These are phyloP conservation scores for Venturiaceae sp. DNA, from an alignment of 2,329 filamentous ascomycete genomes.

Conservation along the genomic window DNA sequence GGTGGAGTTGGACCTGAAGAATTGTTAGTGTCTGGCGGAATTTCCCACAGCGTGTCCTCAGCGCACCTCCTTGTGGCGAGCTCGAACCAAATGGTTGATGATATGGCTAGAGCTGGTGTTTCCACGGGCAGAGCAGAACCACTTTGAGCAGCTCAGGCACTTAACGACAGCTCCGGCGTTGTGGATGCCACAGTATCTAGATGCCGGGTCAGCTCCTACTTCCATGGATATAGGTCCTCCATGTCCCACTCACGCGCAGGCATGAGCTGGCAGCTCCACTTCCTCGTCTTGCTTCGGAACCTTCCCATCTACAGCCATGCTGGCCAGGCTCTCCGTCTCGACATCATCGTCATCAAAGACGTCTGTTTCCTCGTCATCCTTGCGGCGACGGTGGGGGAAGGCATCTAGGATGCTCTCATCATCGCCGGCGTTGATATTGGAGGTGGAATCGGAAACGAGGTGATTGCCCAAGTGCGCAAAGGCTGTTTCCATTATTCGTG, in stretches of 20 bases:
- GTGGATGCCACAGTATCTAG: conserved; percentile 92
- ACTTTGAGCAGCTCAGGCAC: conserved; percentile 90
- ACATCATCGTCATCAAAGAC: conserved; percentile 70
- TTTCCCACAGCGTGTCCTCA: not conserved
- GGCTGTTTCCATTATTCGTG: conserved; percentile 1
- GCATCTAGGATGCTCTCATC: conserved; percentile 76
- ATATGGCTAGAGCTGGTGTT: conserved; percentile 97
- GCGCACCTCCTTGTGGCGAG: conserved; percentile 81
- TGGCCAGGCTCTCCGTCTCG: conserved; percentile 55
- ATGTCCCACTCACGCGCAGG: conserved; percentile 69
- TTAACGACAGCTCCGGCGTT: conserved; percentile 93
- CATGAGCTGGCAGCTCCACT: conserved; percentile 77
- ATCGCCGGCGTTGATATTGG: conserved; percentile 82
- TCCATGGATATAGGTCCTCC: not conserved
- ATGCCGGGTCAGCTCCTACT: conserved; percentile 9
- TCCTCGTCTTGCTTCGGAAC: conserved; percentile 63
- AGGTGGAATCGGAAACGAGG: conserved; percentile 71
- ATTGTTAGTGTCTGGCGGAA: not conserved
- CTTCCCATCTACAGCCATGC: conserved; percentile 64
- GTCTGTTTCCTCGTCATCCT: conserved; percentile 85
- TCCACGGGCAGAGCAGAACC: conserved; percentile 96
- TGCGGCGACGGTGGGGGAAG: conserved; percentile 52
- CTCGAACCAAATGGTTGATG: conserved; percentile 93
- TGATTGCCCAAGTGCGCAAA: conserved; percentile 52
- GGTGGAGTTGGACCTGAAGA: conserved; percentile 68